Evolutionary conservation across 169 alveolate species (phyloP), one percentile per base, ranked within the genome.

Genomic region (Eimeria necatrix): DNA sequence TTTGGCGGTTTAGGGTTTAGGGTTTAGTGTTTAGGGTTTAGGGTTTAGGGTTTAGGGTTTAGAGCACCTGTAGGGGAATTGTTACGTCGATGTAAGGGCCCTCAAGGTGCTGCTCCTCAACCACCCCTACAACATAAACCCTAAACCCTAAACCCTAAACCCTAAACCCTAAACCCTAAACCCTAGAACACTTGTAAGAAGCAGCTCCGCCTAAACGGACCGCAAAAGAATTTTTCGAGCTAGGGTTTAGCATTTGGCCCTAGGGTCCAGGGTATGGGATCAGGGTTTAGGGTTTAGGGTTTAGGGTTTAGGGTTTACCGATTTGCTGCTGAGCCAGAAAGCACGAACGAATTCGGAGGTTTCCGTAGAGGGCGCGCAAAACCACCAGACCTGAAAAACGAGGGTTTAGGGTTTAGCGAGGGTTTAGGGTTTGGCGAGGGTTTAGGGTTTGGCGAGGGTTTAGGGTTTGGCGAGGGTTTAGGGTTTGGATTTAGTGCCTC

Each of bases 71-170:
- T 48, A 90, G 48, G 22, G 94, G 94, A 53, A 90, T 71, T 7
- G 94, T 90, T 20, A 90, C 94, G 26, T 90, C 91, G 60, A 70
- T 52, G 61, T 32, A 90, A 56, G 94, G 94, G 46, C 94, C 94
- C 51, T 90, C 94, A 10, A 90, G 81, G 20, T 56, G 60, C 46
- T 20, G 51, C 18, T 71, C 94, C n/a, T 8, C 49, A 70, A 90
- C 41, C 60, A 56, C 53, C 32, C 81, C 94, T 90, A 64, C 18
- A 83, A 32, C 41, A 32, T 32, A 32, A 32, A 32, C 41, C 41
- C 41, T 32, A 32, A 32, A 32, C 41, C 41, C 41, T 32, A 32
- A 76, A 64, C 24, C 24, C 32, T 64, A 64, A n/a, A 64, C 74
- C 24, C 41, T 32, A 32, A 32, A 32, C 41, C 41, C 41, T 32